A percentile compares a stretch with the other conserved stretches of the same genome.
Evolutionary conservation across 78 protist genomes (phyloP).

Genomic region (Dictyostelium discoideum): dicty_2.7 NC_007089.4:1304501-1305000

Average conservation of each 20-base stretch:
- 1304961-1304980: background rate
- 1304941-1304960: background rate
- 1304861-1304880: background rate
- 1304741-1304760: conserved; percentile 8
- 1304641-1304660: conserved; percentile 62
- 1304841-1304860: background rate
- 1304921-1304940: background rate
- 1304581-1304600: too few species aligned
- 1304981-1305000: conserved; percentile 5
- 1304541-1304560: too few species aligned
- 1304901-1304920: background rate
- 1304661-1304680: conserved; percentile 37
- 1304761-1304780: background rate
- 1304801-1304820: background rate
- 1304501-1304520: too few species aligned
- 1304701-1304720: background rate
- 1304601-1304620: background rate
- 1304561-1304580: too few species aligned
- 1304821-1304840: background rate
- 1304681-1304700: conserved; percentile 64
- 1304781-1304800: background rate
- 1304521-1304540: too few species aligned
- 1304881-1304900: conserved; percentile 3
- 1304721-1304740: background rate
- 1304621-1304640: conserved; percentile 30